Evolutionary conservation across 2,329 filamentous ascomycete species (phyloP), one percentile per base, ranked within the genome.

Genomic region (Scedosporium aurantiacum): DNA sequence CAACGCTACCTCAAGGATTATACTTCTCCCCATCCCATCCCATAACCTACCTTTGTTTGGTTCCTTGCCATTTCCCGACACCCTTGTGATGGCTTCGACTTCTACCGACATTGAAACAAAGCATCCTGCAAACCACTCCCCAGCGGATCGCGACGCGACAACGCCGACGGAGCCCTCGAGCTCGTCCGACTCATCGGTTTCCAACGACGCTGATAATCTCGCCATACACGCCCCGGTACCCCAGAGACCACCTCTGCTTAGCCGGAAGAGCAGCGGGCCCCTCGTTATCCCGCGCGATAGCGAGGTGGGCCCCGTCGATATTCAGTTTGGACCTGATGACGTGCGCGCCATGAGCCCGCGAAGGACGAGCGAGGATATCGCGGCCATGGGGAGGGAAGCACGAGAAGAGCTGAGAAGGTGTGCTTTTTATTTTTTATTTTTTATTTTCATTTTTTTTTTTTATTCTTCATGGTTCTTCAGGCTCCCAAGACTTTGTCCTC

Each of bases 361-460:
- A 67, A 80, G 93, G 68, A 96, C 91, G 65, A 95, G 88, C 68
- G 91, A 94, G 70, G 93, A 97, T 71, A 83, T 97, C 60, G 90
- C 96, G 73, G 87, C 86, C 70, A 82, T 97, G 72, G 89, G 91
- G 67, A 86, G 89, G 68, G 90, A 93, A 70, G 91, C 92, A 43
- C 80, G 92, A 61, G 82, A 82, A 66, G 83, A 86, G 67, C 72
- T 87, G 66, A 79, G 80, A 73, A 79, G 75, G 84, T 84, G 65
- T 70, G 78, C 65, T 18, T n/a, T 5, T 43, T 12, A 10, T 43
- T 18, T n/a, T n/a, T n/a, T n/a, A n/a, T n/a, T n/a, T n/a, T n/a
- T n/a, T 41, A 18, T 21, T 47, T 27, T 10, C 12, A 1, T n/a
- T 3, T 18, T 12, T 4, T 8, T 21, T 41, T 5, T 21, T 43